Base-by-base conservation (phyloP, 2,329 filamentous ascomycete genomes). In the Beauveria brongniartii region DNA sequence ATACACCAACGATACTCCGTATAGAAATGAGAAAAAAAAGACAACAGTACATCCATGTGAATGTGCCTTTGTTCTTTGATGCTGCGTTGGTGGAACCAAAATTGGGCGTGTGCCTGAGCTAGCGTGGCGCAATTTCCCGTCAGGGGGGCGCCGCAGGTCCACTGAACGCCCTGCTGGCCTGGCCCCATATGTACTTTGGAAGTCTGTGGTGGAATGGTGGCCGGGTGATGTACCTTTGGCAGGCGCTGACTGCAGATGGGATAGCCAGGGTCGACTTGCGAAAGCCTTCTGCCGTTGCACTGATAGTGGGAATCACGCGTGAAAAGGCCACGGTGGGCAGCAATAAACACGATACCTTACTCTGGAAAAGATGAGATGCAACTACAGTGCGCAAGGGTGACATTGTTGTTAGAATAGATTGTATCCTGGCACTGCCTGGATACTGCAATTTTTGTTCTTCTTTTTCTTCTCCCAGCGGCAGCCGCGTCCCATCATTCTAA, bases 61-160 rank as follows among this genome's bases (percentile, higher is more conserved):
- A 8, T 28, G 22, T 18, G 20, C 34, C 53, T 55, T 55, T 46
- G 53, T 46, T 55, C 47, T 46, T 40, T 30, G 16, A 4, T 43
- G 22, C 37, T n/a, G 18, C n/a, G 22, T n/a, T 6, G 22, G 37
- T 54, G 52, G 53, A 24, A 18, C 53, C 26, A 40, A n/a, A 3
- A 9, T 12, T 46, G 24, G n/a, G 10, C 20, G 20, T 48, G 54
- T 56, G 43, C 54, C 54, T 56, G 54, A 56, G 54, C 43, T 56
- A 56, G 54, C 43, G 43, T 56, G 54, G 43, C 28, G 54, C 20
- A 56, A 56, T 56, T 56, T 56, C 54, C 54, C 54, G 47, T 22
- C 54, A 48, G 26, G 54, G 54, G 40, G 54, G 16, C 28, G 28
- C 54, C n/a, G 54, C 43, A 24, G 54, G 43, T 26, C 54, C 54